A percentile compares a stretch with the other conserved stretches of the same genome.
phyloP scores from a whole-genome alignment of 2,329 filamentous ascomycete species.

The Truncatella angustata region DNA sequence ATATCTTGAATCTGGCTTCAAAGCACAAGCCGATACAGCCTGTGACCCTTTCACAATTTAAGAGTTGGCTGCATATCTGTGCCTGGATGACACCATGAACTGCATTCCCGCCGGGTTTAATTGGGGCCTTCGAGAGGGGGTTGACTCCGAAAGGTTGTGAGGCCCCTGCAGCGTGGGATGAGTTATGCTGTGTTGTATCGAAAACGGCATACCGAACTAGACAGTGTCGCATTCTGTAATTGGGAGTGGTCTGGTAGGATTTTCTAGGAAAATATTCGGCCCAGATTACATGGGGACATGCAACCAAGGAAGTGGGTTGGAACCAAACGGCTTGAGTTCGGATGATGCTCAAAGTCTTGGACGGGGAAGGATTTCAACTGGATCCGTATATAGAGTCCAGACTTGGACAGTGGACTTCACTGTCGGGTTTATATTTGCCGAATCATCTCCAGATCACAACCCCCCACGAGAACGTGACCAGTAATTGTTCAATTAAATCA shows the following conservation, averaged over 20 bases:
- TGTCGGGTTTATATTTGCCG: not conserved
- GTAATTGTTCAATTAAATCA: not conserved
- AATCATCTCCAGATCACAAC: not conserved
- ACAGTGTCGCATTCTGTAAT: not conserved
- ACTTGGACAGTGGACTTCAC: not conserved
- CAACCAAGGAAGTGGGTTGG: not conserved
- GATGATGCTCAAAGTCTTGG: not conserved
- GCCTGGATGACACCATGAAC: slow-evolving; percentile 4
- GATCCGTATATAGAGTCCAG: not conserved
- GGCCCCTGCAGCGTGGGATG: slow-evolving; percentile 3
- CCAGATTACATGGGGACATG: not conserved
- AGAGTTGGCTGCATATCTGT: not conserved
- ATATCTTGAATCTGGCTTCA: not conserved
- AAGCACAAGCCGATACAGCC: not conserved
- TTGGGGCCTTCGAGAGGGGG: not conserved
- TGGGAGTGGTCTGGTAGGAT: not conserved
- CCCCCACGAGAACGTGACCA: not conserved
- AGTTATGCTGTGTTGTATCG: slow-evolving; percentile 1
- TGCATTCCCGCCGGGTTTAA: not conserved
- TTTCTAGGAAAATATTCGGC: not conserved
- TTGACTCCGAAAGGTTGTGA: not conserved
- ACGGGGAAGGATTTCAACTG: not conserved
- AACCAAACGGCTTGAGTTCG: not conserved
- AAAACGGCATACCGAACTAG: slow-evolving; percentile 5
- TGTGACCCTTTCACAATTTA: not conserved